phyloP scores from a whole-genome alignment of 2,329 filamentous ascomycete genomes.

The Colletotrichum liriopes region DNA sequence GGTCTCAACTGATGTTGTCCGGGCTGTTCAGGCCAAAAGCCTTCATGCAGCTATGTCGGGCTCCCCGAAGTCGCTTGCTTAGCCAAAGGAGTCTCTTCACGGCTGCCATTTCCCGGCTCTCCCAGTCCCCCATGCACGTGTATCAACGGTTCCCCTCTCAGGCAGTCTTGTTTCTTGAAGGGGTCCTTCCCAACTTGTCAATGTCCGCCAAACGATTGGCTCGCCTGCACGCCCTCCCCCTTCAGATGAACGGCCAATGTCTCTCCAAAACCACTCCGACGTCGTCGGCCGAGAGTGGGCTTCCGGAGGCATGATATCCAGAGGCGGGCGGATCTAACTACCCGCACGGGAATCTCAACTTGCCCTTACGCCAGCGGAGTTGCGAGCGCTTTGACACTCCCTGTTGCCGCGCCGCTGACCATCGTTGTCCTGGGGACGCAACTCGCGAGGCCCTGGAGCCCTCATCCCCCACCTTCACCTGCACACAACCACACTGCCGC shows the following conservation, averaged over 20 bases:
- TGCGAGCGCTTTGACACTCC: conserved; percentile 17
- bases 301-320: conserved; percentile 1
- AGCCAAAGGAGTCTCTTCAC: conserved; percentile 3
- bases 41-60: conserved; percentile 33
- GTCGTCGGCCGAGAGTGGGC: conserved; percentile 19
- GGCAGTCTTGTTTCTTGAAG: conserved; percentile 3
- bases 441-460: conserved; percentile 24
- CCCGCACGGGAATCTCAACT: conserved; percentile 28
- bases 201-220: conserved; percentile 33
- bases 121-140: conserved; percentile 14
- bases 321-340: conserved; percentile 4
- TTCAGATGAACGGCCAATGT: conserved; percentile 33
- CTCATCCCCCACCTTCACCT: conserved; percentile 23
- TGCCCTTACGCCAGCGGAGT: conserved; percentile 7
- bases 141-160: conserved; percentile 4
- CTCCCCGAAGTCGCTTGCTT: conserved; percentile 28
- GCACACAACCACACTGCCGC: conserved; percentile 10
- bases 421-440: conserved; percentile 20
- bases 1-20: conserved; percentile 31
- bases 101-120: background rate
- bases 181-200: conserved; percentile 32
- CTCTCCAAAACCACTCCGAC: conserved; percentile 1
- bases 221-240: conserved; percentile 4
- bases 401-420: background rate
- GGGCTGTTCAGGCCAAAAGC: conserved; percentile 20